Evolutionary conservation across 345 rosid genomes (phyloP), one percentile per base, ranked within the genome.

Genomic region (Sisymbrium irio): DNA sequence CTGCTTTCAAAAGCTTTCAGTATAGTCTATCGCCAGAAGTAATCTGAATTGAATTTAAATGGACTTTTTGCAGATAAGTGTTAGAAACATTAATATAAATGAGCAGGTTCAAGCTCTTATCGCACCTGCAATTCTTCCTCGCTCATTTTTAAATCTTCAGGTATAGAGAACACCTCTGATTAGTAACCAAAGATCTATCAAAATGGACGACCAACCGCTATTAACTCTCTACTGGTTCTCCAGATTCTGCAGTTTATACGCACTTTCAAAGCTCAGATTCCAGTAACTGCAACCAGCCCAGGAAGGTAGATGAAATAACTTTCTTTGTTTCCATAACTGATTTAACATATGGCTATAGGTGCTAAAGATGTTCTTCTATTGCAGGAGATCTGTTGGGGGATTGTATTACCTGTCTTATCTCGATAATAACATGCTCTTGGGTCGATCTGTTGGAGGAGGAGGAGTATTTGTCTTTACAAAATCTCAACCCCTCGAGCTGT

Each of bases 381-480:
- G 68, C 86, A 86, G 96, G 82, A 82, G 76, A 73, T 82, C 85
- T 7, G 89, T 87, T 7, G 98, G 92, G 64, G 96, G 98, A 70
- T 76, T 94, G 17, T 94, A 91, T 83, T 94, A 91, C 82, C 90
- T 91, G 47, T 91, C 96, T 3, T 94, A 86, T 74, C 85, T 91
- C 69, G 97, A 91, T 67, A 59, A 64, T 19, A 81, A 91, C 59
- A 85, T 94, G 97, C 95, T 88, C 67, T 69, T 94, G 81, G 97
- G 97, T 22, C 90, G 97, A 10, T 81, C 97, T 8, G 90, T 91
- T 57, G 98, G 98, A 50, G 91, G 98, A 45, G 98, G 97, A n/a
- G 97, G 98, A 61, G 87, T 89, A 19, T 91, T 93, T 77, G 83
- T 93, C 55, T 93, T 93, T 76, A 89, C 94, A 32, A 86, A 75